Base-by-base conservation (phyloP, 2,329 filamentous ascomycete genomes). In the Fusarium acutatum region DNA sequence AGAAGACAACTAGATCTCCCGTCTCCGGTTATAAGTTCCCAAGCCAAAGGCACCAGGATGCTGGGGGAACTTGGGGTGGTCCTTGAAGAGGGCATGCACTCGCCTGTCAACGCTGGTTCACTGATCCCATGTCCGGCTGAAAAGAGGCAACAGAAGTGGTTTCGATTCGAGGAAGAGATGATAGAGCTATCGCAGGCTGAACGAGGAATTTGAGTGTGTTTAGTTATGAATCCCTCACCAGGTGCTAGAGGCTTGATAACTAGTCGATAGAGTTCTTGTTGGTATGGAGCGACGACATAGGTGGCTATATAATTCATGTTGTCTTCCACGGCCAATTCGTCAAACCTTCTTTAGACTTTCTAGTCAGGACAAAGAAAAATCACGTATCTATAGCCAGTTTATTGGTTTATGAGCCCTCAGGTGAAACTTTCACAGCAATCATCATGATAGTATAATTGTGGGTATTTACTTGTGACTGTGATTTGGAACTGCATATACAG, bases 401-500 rank as follows among this genome's bases (percentile, higher is more conserved):
- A 11, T 24, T 54, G 20, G 24, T 20, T 28, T 26, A 18, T 28
- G 24, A 38, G 50, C 10, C 20, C 26, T 24, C 37, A 28, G 17
- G 24, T 18, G 22, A 54, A 34, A n/a, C 12, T n/a, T 58, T 15
- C 6, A 32, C 32, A 34, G 24, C 41, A 28, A n/a, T 20, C 5
- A 47, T 28, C 26, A 49, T 32, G 50, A 57, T 28, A 20, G 15
- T n/a, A 11, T n/a, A 17, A 17, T 10, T 61, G 53, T 70, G 49
- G 65, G 57, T 38, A 60, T 50, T n/a, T 11, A n/a, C 22, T 50
- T 63, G 34, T 53, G 64, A 50, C 53, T 57, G 53, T 65, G 43
- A 64, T 52, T 52, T 69, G 28, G 65, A 54, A 50, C 49, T 60
- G 38, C 67, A 70, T 63, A 41, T 50, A 49, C 65, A 49, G 38